Conservation (phyloP, 148 eudicot genomes). For the Polygonum aviculare region DNA sequence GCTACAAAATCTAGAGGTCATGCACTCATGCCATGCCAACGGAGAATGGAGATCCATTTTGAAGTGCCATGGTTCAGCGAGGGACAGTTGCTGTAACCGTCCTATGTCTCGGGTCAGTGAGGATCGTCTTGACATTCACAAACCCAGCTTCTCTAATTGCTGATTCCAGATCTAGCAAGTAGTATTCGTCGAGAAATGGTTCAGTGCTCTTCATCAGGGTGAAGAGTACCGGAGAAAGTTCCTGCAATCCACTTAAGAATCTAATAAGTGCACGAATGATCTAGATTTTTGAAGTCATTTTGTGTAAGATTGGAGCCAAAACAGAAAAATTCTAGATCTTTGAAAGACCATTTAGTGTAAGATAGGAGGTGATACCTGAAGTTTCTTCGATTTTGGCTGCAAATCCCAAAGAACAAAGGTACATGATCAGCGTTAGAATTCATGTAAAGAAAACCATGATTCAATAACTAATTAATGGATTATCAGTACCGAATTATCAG, state of each 20-base stretch:
- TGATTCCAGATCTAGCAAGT: conserved; percentile 75
- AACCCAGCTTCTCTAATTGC: conserved; percentile 60
- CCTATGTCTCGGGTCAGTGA: conserved; percentile 93
- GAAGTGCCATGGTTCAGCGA: background rate
- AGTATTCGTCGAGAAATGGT: conserved; percentile 91
- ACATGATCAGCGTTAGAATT: background rate
- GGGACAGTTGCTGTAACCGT: conserved; percentile 88
- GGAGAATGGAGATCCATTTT: background rate
- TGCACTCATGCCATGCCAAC: background rate
- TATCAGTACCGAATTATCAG: conserved; percentile 70
- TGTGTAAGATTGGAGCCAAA: no score
- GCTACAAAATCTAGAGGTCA: background rate
- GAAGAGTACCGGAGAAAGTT: conserved; percentile 80
- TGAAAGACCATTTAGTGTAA: background rate
- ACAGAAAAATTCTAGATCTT: background rate
- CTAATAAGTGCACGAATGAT: background rate
- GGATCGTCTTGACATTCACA: conserved; percentile 42
- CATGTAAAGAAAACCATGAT: background rate
- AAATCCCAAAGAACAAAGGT: background rate
- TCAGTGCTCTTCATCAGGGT: conserved; percentile 98
- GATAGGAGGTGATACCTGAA: conserved; percentile 50
- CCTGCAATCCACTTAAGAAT: conserved; percentile 29
- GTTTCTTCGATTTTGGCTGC: conserved; percentile 95
- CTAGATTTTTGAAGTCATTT: no score
- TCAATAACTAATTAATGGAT: background rate